Base-by-base conservation (phyloP, 169 alveolate species). In the Babesia divergens region DNA sequence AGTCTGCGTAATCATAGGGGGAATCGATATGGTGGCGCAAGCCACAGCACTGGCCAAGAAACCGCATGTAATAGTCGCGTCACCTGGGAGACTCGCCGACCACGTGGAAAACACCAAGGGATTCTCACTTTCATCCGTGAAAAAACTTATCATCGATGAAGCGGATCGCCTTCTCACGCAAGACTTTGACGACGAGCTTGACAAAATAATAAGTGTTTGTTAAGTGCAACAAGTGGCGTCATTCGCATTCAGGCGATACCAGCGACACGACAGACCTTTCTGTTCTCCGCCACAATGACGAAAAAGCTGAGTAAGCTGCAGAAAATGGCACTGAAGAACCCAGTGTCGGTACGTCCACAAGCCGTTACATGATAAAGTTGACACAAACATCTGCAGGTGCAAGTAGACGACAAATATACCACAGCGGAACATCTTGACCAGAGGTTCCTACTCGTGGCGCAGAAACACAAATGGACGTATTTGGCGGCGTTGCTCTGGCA, bases 21-120 rank as follows among this genome's bases (percentile, higher is more conserved):
- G 99, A 0, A 89, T 98, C 52, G 99, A 97, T 77, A 94, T 96
- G 93, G 95, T 95, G 28, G 76, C 94, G 16, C 98, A 98, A 79
- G 97, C 98, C 26, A 77, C 91, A 18, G 94, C 97, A 40, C 82
- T 98, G 51, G 93, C 98, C 14, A 95, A 96, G 84, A 95, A 94
- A 42, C 99, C 99, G 0, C 99, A 97, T 74, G 89, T 98, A 28
- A 91, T 97, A 13, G 96, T 97, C 8, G 99, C 99, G 7, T 95
- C 99, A 6, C 99, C 99, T 0, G 99, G 99, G n/a, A 93, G 99
- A 65, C 88, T 98, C n/a, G 96, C 97, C 8, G 99, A 98, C 75
- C 99, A 97, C 82, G 79, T 98, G 50, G 97, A 96, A 51, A 96
- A 97, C 87, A 97, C 99, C 1, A 97, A 97, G 88, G 99, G 99